These are phyloP conservation scores for Pterulicium gracile DNA, from an alignment of 1,284 basidiomycete species.

Conservation along the genomic window DNA sequence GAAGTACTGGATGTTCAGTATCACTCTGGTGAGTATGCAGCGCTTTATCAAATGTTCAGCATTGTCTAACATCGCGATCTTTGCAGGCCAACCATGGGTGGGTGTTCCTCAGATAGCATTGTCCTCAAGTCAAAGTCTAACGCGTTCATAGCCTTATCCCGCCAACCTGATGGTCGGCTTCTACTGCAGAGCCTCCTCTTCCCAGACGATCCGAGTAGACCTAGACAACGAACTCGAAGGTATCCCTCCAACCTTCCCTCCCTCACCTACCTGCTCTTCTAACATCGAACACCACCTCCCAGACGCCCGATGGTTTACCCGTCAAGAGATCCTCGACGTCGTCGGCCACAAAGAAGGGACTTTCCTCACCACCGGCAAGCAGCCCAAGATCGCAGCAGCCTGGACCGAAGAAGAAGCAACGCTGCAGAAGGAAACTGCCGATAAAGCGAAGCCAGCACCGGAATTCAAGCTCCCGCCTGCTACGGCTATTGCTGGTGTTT, in stretches of 20 bases:
- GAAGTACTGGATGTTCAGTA: constrained; percentile 78
- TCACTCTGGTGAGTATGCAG: constrained; percentile 46
- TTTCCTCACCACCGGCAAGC: constrained; percentile 11
- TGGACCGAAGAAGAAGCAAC: background rate
- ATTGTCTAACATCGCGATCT: too few species aligned
- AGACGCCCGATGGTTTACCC: constrained; percentile 88
- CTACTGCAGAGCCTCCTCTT: constrained; percentile 67
- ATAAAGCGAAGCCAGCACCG: constrained; percentile 23
- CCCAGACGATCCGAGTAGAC: constrained; percentile 71
- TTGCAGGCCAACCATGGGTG: constrained; percentile 63
- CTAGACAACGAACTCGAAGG: constrained; percentile 95
- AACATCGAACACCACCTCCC: constrained; percentile 1
- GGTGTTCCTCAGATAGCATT: constrained; percentile 12
- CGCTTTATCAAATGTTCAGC: too few species aligned
- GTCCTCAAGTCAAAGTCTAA: constrained; percentile 2
- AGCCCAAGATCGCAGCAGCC: background rate
- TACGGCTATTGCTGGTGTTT: constrained; percentile 59
- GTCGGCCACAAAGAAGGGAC: constrained; percentile 35
- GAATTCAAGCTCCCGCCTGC: constrained; percentile 56
- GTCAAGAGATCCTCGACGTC: constrained; percentile 58
- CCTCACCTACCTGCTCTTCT: background rate
- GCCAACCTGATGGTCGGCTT: constrained; percentile 90
- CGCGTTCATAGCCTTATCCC: constrained; percentile 59
- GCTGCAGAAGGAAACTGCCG: constrained; percentile 4
- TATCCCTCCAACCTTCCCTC: constrained; percentile 21